Conservation (phyloP, 805 yeast species). For the Candida suzukii region DNA sequence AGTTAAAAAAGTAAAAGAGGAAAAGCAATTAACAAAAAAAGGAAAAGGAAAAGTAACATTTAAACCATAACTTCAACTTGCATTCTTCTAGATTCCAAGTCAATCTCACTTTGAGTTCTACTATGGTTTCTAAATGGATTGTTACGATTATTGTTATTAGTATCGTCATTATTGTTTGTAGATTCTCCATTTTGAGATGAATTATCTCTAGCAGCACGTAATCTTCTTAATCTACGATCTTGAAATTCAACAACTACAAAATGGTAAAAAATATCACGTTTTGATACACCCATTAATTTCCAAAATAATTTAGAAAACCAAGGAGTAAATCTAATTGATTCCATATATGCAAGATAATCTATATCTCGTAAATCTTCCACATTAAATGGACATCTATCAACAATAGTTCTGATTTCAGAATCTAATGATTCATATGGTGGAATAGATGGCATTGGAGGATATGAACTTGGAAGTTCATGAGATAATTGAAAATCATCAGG, state of each 20-base stretch:
- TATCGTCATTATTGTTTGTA: neutral
- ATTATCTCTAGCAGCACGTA: conserved; percentile 2
- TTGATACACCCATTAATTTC: conserved; percentile 49
- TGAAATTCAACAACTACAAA: conserved; percentile 35
- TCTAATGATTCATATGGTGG: conserved; percentile 17
- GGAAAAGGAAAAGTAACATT: no score
- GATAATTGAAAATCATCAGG: neutral
- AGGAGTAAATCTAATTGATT: conserved; percentile 21
- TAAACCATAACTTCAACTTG: neutral
- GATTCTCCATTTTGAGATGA: neutral
- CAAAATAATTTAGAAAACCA: conserved; percentile 35
- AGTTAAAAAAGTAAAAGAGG: no score
- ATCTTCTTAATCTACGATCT: conserved; percentile 16
- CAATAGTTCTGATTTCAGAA: conserved; percentile 15
- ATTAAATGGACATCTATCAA: conserved; percentile 32
- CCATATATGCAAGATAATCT: conserved; percentile 36
- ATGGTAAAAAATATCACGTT: conserved; percentile 42
- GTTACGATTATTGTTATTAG: neutral
- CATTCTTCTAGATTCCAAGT: neutral
- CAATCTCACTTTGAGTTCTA: neutral
- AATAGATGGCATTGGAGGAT: conserved; percentile 15
- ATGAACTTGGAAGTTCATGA: neutral
- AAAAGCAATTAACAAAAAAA: no score
- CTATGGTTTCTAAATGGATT: neutral
- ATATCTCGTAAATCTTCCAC: conserved; percentile 33